These are phyloP conservation scores for Crithidia expoeki DNA, from an alignment of 208 protist species.

Conservation along the genomic window DNA sequence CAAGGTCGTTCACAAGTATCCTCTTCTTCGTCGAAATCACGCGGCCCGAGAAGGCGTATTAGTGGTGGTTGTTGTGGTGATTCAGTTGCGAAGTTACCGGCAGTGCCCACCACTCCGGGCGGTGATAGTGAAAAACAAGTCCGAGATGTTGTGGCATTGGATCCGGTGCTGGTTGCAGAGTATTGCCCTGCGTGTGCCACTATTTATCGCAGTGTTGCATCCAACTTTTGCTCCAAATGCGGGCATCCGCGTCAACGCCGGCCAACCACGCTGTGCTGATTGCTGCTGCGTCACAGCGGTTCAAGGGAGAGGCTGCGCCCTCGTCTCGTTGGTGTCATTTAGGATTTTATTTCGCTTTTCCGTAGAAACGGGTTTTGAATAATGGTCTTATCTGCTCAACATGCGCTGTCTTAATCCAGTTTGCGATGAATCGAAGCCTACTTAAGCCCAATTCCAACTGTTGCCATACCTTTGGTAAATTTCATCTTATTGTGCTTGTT, in stretches of 20 bases:
- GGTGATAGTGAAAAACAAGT: too few species aligned
- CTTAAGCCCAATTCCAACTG: too few species aligned
- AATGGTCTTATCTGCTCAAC: too few species aligned
- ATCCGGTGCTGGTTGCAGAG: conserved; percentile 17
- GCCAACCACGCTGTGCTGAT: conserved; percentile 10
- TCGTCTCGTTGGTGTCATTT: too few species aligned
- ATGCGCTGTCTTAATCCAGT: too few species aligned
- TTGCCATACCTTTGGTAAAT: too few species aligned
- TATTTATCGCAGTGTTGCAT: conserved; percentile 44
- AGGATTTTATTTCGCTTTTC: neutral
- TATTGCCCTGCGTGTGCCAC: conserved; percentile 62
- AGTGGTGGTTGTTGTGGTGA: neutral
- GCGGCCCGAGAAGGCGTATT: neutral
- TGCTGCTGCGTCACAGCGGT: neutral
- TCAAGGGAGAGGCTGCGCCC: too few species aligned
- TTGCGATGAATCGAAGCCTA: too few species aligned
- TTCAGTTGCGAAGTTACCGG: neutral
- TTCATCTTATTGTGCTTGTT: too few species aligned
- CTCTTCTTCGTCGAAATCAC: neutral
- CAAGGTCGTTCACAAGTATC: neutral
- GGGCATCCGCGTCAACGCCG: conserved; percentile 39
- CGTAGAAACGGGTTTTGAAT: too few species aligned
- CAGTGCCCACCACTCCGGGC: too few species aligned
- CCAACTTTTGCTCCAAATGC: conserved; percentile 69
- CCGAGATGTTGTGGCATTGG: neutral